Conservation (phyloP, 306 rosid genomes). For the Prunus armeniaca region DNA sequence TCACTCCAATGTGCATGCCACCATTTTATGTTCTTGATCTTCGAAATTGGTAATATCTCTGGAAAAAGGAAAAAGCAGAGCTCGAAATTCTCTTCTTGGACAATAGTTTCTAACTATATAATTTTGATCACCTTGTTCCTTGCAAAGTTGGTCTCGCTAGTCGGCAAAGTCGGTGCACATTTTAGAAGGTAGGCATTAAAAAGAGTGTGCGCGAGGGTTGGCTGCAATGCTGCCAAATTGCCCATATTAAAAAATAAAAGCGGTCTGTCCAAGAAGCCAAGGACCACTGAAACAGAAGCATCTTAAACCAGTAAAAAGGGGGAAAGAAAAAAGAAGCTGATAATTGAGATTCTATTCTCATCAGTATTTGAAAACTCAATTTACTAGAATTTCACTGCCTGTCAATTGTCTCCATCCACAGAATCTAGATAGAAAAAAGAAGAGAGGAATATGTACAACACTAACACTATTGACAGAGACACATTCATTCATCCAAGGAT, state of each 20-base stretch:
- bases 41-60: not conserved
- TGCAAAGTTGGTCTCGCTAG: not conserved
- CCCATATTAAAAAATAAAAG: not conserved
- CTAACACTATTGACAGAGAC: not conserved
- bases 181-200: not conserved
- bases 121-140: not conserved
- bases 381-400: not conserved
- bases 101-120: not conserved
- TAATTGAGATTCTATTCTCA: conserved; percentile 23
- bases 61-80: not conserved
- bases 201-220: not conserved
- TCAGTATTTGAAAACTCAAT: not conserved
- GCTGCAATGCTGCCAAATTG: not conserved
- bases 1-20: not conserved
- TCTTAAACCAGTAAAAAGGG: not conserved
- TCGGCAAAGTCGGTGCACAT: conserved; percentile 19
- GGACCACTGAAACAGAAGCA: conserved; percentile 27
- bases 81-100: not conserved
- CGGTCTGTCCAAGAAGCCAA: not conserved
- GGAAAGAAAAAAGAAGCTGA: conserved; percentile 7
- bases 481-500: not conserved
- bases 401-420: not conserved
- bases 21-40: not conserved
- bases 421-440: not conserved
- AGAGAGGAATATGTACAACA: conserved; percentile 16